Percentiles rank a stretch among this genome's conserved stretches.
These are phyloP conservation scores for Albophoma yamanashiensis DNA, from an alignment of 2,329 filamentous ascomycete genomes.

Conservation along the genomic window DNA sequence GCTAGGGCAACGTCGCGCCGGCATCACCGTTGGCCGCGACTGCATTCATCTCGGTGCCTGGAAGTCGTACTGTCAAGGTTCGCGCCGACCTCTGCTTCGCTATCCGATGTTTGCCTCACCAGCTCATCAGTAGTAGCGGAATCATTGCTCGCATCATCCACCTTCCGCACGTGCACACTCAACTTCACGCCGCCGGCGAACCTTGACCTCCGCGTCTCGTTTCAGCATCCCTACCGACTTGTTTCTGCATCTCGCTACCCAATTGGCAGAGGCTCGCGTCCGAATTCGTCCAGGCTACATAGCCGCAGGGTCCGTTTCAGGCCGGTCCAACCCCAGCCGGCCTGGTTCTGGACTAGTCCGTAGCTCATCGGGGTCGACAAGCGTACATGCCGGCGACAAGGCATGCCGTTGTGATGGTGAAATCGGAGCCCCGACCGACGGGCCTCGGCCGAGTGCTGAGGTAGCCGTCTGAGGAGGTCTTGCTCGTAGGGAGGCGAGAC, in stretches of 20 bases:
- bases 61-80: background rate
- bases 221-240: background rate
- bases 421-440: background rate
- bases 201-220: background rate
- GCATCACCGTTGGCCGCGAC: constrained; percentile 1
- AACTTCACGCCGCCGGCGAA: background rate
- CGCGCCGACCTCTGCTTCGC: background rate
- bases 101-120: background rate
- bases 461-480: too few species aligned
- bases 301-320: background rate
- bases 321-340: background rate
- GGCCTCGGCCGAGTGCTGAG: background rate
- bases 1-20: constrained; percentile 2
- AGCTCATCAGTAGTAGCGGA: too few species aligned
- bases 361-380: background rate
- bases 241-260: background rate
- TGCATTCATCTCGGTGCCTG: background rate
- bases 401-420: background rate
- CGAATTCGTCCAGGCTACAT: background rate
- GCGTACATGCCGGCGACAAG: background rate
- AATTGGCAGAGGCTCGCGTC: background rate
- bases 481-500: background rate
- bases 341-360: background rate
- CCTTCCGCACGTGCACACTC: background rate
- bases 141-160: background rate